Percentiles rank a stretch among this genome's conserved stretches.
phyloP scores from a whole-genome alignment of 2,329 filamentous ascomycete species.

The Alternaria sp. region DNA sequence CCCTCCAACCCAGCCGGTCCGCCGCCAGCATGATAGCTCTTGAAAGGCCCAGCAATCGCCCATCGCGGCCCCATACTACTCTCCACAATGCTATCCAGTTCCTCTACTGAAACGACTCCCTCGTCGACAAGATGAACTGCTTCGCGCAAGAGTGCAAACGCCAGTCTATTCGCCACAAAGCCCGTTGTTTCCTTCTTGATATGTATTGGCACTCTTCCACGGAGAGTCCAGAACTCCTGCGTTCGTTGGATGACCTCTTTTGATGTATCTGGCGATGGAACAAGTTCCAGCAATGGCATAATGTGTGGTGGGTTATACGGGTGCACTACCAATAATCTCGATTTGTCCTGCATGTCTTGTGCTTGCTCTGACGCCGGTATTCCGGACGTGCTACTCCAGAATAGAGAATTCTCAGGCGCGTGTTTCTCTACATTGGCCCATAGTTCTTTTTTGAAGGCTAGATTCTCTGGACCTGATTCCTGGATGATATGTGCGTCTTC shows the following conservation, averaged over 20 bases:
- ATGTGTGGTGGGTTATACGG: constrained; percentile 71
- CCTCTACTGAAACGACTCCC: constrained; percentile 62
- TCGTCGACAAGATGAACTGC: constrained; percentile 62
- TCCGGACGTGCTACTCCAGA: constrained; percentile 68
- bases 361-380: constrained; percentile 64
- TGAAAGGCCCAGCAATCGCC: constrained; percentile 61
- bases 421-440: constrained; percentile 62
- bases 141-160: constrained; percentile 65
- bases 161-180: constrained; percentile 67
- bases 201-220: constrained; percentile 59
- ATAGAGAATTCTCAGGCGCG: constrained; percentile 56
- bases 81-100: constrained; percentile 61
- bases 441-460: constrained; percentile 60
- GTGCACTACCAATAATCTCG: constrained; percentile 65
- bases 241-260: constrained; percentile 52
- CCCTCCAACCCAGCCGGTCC: constrained; percentile 62
- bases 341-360: constrained; percentile 52
- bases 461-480: constrained; percentile 67
- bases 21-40: constrained; percentile 67
- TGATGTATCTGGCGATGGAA: constrained; percentile 59
- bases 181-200: constrained; percentile 63
- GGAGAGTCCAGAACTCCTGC: constrained; percentile 56
- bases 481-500: constrained; percentile 62
- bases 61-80: constrained; percentile 40
- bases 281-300: constrained; percentile 68